Base-by-base conservation (phyloP, 352 stramenopile species). In the Phytophthora pistaciae region DNA sequence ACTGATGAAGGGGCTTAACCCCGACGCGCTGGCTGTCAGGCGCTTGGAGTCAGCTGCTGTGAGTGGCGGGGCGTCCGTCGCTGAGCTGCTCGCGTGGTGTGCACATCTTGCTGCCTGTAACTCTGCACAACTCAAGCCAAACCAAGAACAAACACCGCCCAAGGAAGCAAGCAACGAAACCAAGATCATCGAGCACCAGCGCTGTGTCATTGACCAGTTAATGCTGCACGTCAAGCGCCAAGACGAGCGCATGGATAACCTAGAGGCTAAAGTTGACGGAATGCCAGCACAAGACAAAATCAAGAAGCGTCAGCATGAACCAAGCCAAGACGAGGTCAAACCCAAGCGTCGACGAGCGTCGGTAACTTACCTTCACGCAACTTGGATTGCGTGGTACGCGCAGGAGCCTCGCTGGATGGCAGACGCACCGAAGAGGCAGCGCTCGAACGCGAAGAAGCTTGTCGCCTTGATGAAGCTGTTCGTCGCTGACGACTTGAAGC, bases 161-260 rank as follows among this genome's bases (percentile, higher is more conserved):
- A 11, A 42, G 13, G 36, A 42, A 42, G 4, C 36, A 42, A 42
- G 7, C 36, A 42, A 42, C 36, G 9, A 11, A 8, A 54, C 4
- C 25, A 60, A 36, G 20, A 44, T 61, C 48, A 56, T 29, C 44
- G 49, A 61, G 3, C 48, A 65, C 18, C 38, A 70, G 56, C 44
- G 63, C 5, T 44, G 64, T 70, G 64, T 70, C 9, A 70, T 60
- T 64, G 25, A 49, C 25, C 62, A 68, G 6, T 62, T 62, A 63
- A 52, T 68, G 25, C 7, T 18, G 18, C 48, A 56, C 23, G 50
- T 65, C 9, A 65, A 65, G 48, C 56, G 46, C 8, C 64, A 70
- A 49, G 48, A 65, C 9, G 56, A 56, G 3, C 56, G 48, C 33
- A 59, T 65, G 33, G 36, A 70, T 42, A 40, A 20, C 40, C 42